Percentiles rank a stretch among this genome's conserved stretches.
phyloP scores from a whole-genome alignment of 2,329 filamentous ascomycete genomes.

The Reticulascus tulasneorum region DNA sequence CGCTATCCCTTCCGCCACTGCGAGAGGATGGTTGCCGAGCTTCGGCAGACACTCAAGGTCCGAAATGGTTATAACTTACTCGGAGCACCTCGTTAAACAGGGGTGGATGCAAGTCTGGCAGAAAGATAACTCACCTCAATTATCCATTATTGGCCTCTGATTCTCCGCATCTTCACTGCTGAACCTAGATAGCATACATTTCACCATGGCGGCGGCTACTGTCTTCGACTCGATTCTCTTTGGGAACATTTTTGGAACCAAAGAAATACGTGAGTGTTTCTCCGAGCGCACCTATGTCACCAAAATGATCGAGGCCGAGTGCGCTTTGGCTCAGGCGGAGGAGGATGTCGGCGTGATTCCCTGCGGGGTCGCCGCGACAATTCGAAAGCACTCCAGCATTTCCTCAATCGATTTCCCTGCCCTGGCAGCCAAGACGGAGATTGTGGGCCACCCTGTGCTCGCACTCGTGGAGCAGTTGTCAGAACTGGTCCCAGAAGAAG shows the following conservation, averaged over 20 bases:
- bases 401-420: constrained; percentile 17
- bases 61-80: too few species aligned
- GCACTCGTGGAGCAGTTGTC: constrained; percentile 46
- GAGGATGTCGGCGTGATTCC: constrained; percentile 44
- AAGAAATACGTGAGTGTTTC: constrained; percentile 47
- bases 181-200: background rate
- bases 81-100: too few species aligned
- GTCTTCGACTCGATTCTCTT: constrained; percentile 47
- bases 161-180: too few species aligned
- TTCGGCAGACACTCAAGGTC: too few species aligned
- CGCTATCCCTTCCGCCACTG: too few species aligned
- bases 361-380: constrained; percentile 24
- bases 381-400: constrained; percentile 28
- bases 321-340: constrained; percentile 47
- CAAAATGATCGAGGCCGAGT: constrained; percentile 46
- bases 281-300: constrained; percentile 45
- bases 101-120: too few species aligned
- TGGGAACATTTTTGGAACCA: constrained; percentile 46
- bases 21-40: too few species aligned
- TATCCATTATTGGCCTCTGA: too few species aligned
- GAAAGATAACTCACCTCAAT: too few species aligned
- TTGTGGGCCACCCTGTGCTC: constrained; percentile 51
- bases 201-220: constrained; percentile 18
- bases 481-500: constrained; percentile 26
- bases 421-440: constrained; percentile 46